Conservation (phyloP, 1,284 basidiomycete species). For the Pisolithus thermaeus region DNA sequence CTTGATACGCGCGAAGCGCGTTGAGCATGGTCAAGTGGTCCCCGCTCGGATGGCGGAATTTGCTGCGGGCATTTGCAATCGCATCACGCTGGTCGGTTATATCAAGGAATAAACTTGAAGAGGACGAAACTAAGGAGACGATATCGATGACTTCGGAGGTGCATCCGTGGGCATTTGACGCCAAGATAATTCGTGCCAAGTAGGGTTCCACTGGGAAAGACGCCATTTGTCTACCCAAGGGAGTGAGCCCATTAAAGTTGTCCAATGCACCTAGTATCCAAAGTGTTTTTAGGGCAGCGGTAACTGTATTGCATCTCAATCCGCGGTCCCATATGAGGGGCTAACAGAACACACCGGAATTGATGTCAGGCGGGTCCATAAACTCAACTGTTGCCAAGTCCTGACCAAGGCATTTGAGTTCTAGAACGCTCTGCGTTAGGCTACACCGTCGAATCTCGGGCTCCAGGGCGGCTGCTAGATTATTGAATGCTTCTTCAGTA, state of each 20-base stretch:
- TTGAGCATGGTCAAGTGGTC: conserved; percentile 91
- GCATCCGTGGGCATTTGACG: conserved; percentile 67
- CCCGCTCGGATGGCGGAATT: conserved; percentile 81
- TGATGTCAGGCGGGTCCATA: conserved; percentile 76
- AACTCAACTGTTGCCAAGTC: conserved; percentile 76
- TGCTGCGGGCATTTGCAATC: conserved; percentile 61
- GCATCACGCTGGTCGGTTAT: conserved; percentile 65
- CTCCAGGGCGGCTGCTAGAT: conserved; percentile 61
- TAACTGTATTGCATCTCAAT: conserved; percentile 38
- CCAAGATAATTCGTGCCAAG: conserved; percentile 72
- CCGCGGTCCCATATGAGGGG: background rate
- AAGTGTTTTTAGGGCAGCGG: conserved; percentile 68
- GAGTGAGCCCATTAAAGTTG: conserved; percentile 57
- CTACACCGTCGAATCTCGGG: conserved; percentile 89
- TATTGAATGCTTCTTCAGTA: conserved; percentile 71
- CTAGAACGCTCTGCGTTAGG: conserved; percentile 76
- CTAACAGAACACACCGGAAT: conserved; percentile 49
- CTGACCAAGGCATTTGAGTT: conserved; percentile 78
- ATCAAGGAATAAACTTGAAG: conserved; percentile 71
- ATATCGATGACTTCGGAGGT: conserved; percentile 73
- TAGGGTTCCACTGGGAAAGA: conserved; percentile 80
- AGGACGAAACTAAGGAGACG: conserved; percentile 71
- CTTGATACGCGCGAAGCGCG: conserved; percentile 74
- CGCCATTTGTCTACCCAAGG: conserved; percentile 74
- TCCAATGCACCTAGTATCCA: conserved; percentile 74